Evolutionary conservation across 169 alveolate species (phyloP), one percentile per base, ranked within the genome.

Genomic region (Plasmodium fragile): DNA sequence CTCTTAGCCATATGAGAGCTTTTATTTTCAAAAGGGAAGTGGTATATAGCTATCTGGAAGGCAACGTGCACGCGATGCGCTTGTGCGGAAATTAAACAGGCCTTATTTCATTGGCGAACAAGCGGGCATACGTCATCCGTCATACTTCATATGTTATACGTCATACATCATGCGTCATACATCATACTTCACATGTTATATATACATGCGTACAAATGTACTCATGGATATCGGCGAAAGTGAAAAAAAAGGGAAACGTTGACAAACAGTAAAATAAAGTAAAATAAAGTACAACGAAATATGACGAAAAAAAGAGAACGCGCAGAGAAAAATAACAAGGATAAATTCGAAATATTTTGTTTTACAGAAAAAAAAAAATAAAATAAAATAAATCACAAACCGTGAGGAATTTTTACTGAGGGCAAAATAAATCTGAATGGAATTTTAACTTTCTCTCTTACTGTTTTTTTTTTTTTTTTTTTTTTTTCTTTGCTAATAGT

Each of bases 1-100:
- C 93, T 85, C 45, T 85, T 85, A 85, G 93, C 93, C 93, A 85
- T 85, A 85, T 39, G 75, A 22, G 36, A 18, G 36, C 32, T 65
- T 25, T 65, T 65, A 25, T 28, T 65, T 65, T 65, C 75, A 65
- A 65, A 65, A 16, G 75, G 18, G 41, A 65, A 65, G 75, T 65
- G 36, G 6, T 65, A 65, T 65, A 65, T 65, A 65, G 75, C 75
- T 22, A 18, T 65, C 41, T 65, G 30, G 4, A 65, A 3, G 75
- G 75, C 75, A 65, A 65, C n/a, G n/a, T 5, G 13, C 75, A 65
- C 75, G 30, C 36, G 75, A 28, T 65, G 75, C 30, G 36, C n/a
- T 65, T 65, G 30, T 65, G 75, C 41, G n/a, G n/a, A 65, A 2
- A 25, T 65, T 36, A 65, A 65, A 6, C 75, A 25, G 75, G 30